Evolutionary conservation across 371 early-diverging fungal species (phyloP).

Genomic region (Mortierella sp.): DNA sequence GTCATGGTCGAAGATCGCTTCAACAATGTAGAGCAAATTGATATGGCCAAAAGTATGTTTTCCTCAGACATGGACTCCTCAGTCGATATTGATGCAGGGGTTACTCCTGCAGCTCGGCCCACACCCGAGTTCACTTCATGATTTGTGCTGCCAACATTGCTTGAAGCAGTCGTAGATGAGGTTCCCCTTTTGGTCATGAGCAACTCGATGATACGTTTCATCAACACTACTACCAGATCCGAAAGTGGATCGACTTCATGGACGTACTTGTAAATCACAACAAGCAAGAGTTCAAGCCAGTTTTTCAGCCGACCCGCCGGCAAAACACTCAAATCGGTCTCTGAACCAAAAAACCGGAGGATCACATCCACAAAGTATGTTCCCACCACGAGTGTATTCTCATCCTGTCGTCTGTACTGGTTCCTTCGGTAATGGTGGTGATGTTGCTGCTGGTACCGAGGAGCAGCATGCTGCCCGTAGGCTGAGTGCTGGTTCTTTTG

Average conservation of each 20-base stretch:
- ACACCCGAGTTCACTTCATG: neutral
- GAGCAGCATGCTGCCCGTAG: neutral
- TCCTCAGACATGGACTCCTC: constrained; percentile 70
- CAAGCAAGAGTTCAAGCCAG: constrained; percentile 69
- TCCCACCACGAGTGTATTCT: constrained; percentile 43
- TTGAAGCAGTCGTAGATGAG: neutral
- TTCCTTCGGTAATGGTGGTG: constrained; percentile 39
- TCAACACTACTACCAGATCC: constrained; percentile 39
- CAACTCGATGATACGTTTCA: constrained; percentile 53
- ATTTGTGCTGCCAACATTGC: neutral
- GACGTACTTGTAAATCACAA: constrained; percentile 70
- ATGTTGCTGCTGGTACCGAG: constrained; percentile 38
- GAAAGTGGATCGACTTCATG: constrained; percentile 50
- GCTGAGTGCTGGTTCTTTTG: constrained; percentile 10
- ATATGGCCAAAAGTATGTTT: constrained; percentile 67
- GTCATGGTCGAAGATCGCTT: constrained; percentile 71
- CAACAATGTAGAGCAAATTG: constrained; percentile 67
- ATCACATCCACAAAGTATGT: constrained; percentile 57
- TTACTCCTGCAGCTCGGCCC: constrained; percentile 1
- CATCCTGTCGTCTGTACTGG: constrained; percentile 25
- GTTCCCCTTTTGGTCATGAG: constrained; percentile 53
- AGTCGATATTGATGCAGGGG: neutral
- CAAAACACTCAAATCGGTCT: constrained; percentile 38
- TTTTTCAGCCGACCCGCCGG: constrained; percentile 56
- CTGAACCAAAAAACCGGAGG: constrained; percentile 53